Evolutionary conservation across 257 asterid genomes (phyloP), one percentile per base, ranked within the genome.

Genomic region (Jacaranda copaia): DNA sequence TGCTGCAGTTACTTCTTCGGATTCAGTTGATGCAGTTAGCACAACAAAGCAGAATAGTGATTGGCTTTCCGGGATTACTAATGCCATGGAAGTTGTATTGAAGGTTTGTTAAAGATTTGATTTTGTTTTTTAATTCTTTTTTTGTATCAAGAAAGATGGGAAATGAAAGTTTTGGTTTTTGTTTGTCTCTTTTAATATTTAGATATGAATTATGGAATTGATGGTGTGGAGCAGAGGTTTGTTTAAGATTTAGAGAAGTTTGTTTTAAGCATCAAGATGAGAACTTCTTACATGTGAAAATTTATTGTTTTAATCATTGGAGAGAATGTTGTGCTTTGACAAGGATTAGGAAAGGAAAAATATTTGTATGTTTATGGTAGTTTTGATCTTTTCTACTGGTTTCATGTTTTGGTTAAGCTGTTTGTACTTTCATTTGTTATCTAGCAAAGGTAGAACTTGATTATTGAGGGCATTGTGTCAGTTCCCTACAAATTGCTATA

Each of bases 51-150:
- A 93, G 81, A 84, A 81, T 19, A 77, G 87, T 81, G 98, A 96
- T 81, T 96, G 99, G 99, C 93, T 96, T 78, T 90, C 97, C 79
- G 98, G 99, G 88, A 90, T 96, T 66, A 91, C 96, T 19, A 89
- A 85, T 82, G 90, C 89, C 49, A 93, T 96, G 99, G 99, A 96
- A 77, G 11, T 87, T 82, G 98, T 96, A 78, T 70, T 96, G 78
- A 96, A 96, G 99, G 99, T 96, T 77, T 65, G 89, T 75, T 76
- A 3, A 49, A 67, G 67, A 42, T n/a, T n/a, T n/a, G n/a, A n/a
- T n/a, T n/a, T n/a, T n/a, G n/a, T n/a, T n/a, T 73, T 48, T 77
- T 62, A 19, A 73, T 19, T 72, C 60, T 57, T 75, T 38, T 12
- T 43, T 2, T 68, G 13, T 35, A 35, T 39, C 25, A 49, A 38